These are phyloP conservation scores for Fusarium chaquense DNA, from an alignment of 2,329 filamentous ascomycete genomes.

Conservation along the genomic window DNA sequence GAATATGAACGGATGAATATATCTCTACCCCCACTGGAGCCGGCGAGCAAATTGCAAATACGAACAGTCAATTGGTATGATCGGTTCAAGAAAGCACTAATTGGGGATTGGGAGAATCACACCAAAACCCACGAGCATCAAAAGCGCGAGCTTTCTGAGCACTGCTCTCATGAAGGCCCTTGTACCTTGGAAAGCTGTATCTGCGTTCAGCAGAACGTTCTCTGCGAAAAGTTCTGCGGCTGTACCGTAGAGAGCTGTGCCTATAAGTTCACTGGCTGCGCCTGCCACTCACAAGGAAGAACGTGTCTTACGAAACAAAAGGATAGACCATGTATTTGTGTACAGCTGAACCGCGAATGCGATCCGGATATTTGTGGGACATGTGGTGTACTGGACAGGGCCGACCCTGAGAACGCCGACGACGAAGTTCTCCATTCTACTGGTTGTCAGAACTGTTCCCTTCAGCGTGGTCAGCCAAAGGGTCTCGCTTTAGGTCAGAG, in stretches of 20 bases:
- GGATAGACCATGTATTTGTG: slow-evolving; percentile 75
- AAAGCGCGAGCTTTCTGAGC: slow-evolving; percentile 68
- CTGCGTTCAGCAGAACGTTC: slow-evolving; percentile 70
- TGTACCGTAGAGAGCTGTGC: slow-evolving; percentile 70
- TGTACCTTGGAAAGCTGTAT: slow-evolving; percentile 71
- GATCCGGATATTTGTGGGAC: slow-evolving; percentile 79
- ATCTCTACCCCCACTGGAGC: slow-evolving; percentile 42
- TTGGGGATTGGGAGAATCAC: slow-evolving; percentile 67
- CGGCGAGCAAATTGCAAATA: slow-evolving; percentile 51
- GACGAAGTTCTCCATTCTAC: slow-evolving; percentile 66
- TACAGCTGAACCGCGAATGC: slow-evolving; percentile 80
- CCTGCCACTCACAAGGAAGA: slow-evolving; percentile 71
- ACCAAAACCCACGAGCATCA: slow-evolving; percentile 68
- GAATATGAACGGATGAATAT: slow-evolving; percentile 48
- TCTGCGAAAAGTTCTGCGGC: slow-evolving; percentile 79
- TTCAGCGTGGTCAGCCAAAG: slow-evolving; percentile 76
- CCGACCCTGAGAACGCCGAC: slow-evolving; percentile 75
- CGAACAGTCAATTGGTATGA: slow-evolving; percentile 68
- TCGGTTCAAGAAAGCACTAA: slow-evolving; percentile 65
- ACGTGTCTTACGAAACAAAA: slow-evolving; percentile 68
- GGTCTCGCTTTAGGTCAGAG: slow-evolving; percentile 77
- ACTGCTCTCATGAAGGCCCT: slow-evolving; percentile 76
- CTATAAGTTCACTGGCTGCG: slow-evolving; percentile 75
- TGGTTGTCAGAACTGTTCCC: slow-evolving; percentile 77
- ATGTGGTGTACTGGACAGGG: slow-evolving; percentile 76